Evolutionary conservation across 2,329 filamentous ascomycete species (phyloP), one percentile per base, ranked within the genome.

Genomic region (Lecanoromycetidae sp.): DNA sequence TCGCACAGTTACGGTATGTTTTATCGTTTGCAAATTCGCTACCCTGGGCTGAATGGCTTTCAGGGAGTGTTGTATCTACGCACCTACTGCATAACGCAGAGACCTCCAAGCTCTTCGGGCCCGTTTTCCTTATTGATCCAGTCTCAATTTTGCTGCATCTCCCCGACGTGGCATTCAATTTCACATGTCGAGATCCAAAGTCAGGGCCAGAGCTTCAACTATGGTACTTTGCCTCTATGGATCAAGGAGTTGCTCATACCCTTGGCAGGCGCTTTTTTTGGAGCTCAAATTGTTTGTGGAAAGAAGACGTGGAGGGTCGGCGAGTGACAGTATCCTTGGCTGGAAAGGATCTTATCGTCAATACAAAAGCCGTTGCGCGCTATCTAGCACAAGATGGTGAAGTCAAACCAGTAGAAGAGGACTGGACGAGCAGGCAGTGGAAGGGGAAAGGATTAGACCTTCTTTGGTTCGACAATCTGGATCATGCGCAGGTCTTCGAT

Each of bases 101-200:
- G 1, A 60, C 79, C 0, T 64, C 63, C 8, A 36, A 55, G 3
- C 67, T 63, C 15, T 71, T 80, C 33, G 68, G 69, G 1, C 65
- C 71, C 1, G 63, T 70, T 29, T 59, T 74, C 2, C 70, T 77
- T 12, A 68, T 82, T 13, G 68, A 85, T 57, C 82, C 82, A 0
- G 77, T 85, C 8, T 76, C 73, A 20, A 71, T 85, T 45, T 63
- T 84, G 46, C 68, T 86, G 27, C 81, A 86, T 58, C 69, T 82
- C 29, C 81, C 81, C 1, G 71, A 82, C 51, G 78, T 85, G 26
- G 79, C 80, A 9, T 84, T 78, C 67, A 86, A 85, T 62, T 85
- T 86, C 58, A 79, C 75, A 9, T 65, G 71, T 51, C 64, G 74
- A 23, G 58, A 52, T 44, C 75, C 76, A 3, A 63, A 54, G 58